Evolutionary conservation across 306 rosid genomes (phyloP).

Genomic region (Glycine soja): DNA sequence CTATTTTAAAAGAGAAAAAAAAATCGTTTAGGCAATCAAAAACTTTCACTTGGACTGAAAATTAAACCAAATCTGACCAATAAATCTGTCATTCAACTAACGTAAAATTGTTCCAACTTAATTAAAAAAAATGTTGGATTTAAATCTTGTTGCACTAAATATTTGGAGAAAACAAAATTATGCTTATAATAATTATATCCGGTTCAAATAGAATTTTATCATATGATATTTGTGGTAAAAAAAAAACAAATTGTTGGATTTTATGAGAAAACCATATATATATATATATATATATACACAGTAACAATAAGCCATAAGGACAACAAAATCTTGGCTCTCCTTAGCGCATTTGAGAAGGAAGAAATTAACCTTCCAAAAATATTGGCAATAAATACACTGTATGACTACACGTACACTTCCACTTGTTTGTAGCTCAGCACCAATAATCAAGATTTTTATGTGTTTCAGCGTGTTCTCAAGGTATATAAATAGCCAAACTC

Average conservation of each 20-base stretch:
- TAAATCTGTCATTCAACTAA: too few relatives aligned
- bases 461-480: background rate
- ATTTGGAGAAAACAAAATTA: too few relatives aligned
- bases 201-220: too few relatives aligned
- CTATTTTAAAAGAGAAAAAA: background rate
- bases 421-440: background rate
- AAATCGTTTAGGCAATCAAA: background rate
- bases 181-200: too few relatives aligned
- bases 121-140: too few relatives aligned
- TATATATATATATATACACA: background rate
- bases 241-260: background rate
- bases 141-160: too few relatives aligned
- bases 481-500: constrained; percentile 30
- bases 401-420: background rate
- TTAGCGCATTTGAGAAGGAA: background rate
- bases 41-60: background rate
- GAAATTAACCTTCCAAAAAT: background rate
- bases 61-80: too few relatives aligned
- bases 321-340: background rate
- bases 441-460: background rate
- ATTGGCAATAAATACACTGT: too few relatives aligned
- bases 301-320: background rate
- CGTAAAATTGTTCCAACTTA: too few relatives aligned
- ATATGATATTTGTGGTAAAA: too few relatives aligned
- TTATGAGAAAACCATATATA: background rate